These are phyloP conservation scores for Aspergillus niger DNA, from an alignment of 2,329 filamentous ascomycete species.

Conservation along the genomic window DNA sequence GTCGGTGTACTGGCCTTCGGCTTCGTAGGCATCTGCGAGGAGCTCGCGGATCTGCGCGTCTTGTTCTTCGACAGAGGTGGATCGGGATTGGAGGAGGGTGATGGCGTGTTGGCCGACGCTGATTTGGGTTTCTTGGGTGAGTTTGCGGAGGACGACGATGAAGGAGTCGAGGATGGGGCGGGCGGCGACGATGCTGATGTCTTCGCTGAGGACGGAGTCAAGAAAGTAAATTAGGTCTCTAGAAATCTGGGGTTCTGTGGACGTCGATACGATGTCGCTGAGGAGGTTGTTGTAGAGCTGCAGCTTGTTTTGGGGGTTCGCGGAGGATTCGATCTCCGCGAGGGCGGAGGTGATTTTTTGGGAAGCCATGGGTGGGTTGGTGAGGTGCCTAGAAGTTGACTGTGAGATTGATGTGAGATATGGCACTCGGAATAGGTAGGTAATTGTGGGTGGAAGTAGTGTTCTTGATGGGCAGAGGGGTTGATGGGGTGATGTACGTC, in stretches of 20 bases:
- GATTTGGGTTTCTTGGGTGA: constrained; percentile 64
- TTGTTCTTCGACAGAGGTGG: constrained; percentile 81
- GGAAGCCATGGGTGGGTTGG: constrained; percentile 48
- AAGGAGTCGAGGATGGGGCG: constrained; percentile 70
- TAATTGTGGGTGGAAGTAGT: background rate
- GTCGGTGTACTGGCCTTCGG: constrained; percentile 74
- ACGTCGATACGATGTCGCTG: constrained; percentile 54
- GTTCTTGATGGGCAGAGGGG: constrained; percentile 1
- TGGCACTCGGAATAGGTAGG: background rate
- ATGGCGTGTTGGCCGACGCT: constrained; percentile 76
- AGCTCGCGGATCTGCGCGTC: constrained; percentile 76
- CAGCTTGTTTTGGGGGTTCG: constrained; percentile 53
- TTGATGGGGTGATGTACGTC: constrained; percentile 5
- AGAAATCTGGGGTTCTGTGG: constrained; percentile 50
- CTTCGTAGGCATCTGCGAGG: constrained; percentile 80
- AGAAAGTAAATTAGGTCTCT: constrained; percentile 69
- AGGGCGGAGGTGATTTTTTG: constrained; percentile 52
- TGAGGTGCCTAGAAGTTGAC: background rate
- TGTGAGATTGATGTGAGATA: background rate
- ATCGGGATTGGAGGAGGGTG: constrained; percentile 63
- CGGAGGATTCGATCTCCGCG: constrained; percentile 52
- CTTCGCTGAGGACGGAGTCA: constrained; percentile 68
- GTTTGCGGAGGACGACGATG: constrained; percentile 62
- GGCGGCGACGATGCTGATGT: constrained; percentile 73
- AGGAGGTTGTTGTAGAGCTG: constrained; percentile 62